Percentiles rank a stretch among this genome's conserved stretches.
These are phyloP conservation scores for Xerocomus amazonicus DNA, from an alignment of 1,284 basidiomycete species.

Conservation along the genomic window DNA sequence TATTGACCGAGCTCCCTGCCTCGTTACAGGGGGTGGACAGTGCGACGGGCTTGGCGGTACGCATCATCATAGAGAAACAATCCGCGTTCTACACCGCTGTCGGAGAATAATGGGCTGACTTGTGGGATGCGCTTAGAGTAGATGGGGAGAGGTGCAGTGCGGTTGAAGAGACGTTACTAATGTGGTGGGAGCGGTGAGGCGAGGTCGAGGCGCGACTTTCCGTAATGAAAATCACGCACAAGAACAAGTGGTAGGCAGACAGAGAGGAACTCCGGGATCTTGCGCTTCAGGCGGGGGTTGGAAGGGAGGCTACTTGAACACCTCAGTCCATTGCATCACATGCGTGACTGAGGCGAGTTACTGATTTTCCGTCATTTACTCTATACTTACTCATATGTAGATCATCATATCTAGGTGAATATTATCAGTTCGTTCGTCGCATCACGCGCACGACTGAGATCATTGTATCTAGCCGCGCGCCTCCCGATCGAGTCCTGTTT, in stretches of 20 bases:
- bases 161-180: conserved; percentile 58
- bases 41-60: conserved; percentile 50
- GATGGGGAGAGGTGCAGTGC: conserved; percentile 70
- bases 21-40: conserved; percentile 56
- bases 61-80: conserved; percentile 54
- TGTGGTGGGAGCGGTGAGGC: conserved; percentile 63
- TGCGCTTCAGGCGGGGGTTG: too few species aligned
- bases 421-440: too few species aligned
- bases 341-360: too few species aligned
- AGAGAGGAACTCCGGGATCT: too few species aligned
- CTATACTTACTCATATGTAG: too few species aligned
- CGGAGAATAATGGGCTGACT: conserved; percentile 61
- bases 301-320: too few species aligned
- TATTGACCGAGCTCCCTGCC: conserved; percentile 62
- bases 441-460: too few species aligned
- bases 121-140: conserved; percentile 75
- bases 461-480: too few species aligned
- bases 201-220: conserved; percentile 54
- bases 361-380: too few species aligned
- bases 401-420: too few species aligned
- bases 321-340: too few species aligned
- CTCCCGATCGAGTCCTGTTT: too few species aligned
- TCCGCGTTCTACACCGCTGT: conserved; percentile 55
- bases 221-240: conserved; percentile 42
- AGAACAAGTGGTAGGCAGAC: conserved; percentile 28